Base-by-base conservation (phyloP, 306 rosid genomes). In the Heteromeles arbutifolia region DNA sequence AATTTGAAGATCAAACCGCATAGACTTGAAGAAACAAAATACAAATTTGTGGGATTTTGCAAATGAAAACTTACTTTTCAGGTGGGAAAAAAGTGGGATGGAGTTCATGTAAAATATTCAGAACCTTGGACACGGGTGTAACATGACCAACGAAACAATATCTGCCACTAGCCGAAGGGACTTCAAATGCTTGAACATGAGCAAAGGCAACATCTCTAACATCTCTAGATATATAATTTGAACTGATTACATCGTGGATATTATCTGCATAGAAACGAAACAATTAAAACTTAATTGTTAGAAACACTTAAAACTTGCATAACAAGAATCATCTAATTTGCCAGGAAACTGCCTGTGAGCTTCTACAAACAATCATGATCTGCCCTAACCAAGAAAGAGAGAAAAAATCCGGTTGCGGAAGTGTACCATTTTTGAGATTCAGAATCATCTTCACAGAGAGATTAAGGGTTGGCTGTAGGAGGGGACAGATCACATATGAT, bases 171-270 rank as follows among this genome's bases (percentile, higher is more conserved):
- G 81, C 80, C 44, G 74, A 65, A 66, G 74, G 50, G 31, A n/a
- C 50, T 57, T 79, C 82, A 44, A 73, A 57, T 66, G 82, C 78
- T 73, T 44, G 69, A 32, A 71, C 28, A 81, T 81, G 84, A 10
- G 84, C 69, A 3, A 3, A 28, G 21, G 78, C 84, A 52, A 76
- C 69, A 71, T 72, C 84, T 76, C 81, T 81, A 57, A 81, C 84
- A 76, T 81, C 84, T 22, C 24, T 28, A 73, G 8, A 22, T 11
- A 10, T 1, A 28, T 65, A 53, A 28, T 6, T 67, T 11, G 21
- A 2, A 43, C 12, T 19, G 11, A 70, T 59, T 56, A 34, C 15
- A 3, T 9, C 74, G 24, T 52, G 15, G 0, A 44, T n/a, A n/a
- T n/a, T 17, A n/a, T 45, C 81, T 78, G 71, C 52, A 45, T 45